Evolutionary conservation across 495 filamentous ascomycete genomes (phyloP).

Genomic region (Neurospora terricola): DNA sequence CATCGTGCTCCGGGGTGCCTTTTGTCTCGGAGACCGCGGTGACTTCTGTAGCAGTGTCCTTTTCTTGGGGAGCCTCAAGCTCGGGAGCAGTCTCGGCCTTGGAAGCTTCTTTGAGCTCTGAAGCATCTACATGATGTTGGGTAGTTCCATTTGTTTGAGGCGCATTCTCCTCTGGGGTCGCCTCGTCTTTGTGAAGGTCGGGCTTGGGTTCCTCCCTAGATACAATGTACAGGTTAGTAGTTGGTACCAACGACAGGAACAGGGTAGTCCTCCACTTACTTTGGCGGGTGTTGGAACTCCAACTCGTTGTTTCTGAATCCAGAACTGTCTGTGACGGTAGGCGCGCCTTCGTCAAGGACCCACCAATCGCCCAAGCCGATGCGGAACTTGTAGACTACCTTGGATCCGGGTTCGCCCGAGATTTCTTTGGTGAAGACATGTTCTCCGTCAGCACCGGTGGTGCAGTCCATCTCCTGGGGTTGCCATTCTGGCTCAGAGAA

Average conservation of each 20-base stretch:
- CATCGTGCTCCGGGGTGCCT: background rate
- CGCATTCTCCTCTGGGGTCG: background rate
- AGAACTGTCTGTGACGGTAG: constrained; percentile 41
- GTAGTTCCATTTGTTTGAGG: background rate
- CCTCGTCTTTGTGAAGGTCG: background rate
- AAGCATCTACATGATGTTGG: background rate
- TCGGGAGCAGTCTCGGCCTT: background rate
- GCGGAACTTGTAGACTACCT: constrained; percentile 63
- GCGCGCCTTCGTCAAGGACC: constrained; percentile 46
- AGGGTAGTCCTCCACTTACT: background rate
- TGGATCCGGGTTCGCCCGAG: constrained; percentile 30
- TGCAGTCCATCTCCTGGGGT: constrained; percentile 47
- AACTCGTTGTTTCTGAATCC: constrained; percentile 54
- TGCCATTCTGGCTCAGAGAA: constrained; percentile 58
- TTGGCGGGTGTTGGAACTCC: constrained; percentile 20
- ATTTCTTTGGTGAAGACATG: constrained; percentile 38
- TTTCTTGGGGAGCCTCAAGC: background rate
- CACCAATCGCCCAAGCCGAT: constrained; percentile 54
- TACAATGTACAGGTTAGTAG: too few relatives aligned
- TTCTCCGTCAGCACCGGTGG: constrained; percentile 30
- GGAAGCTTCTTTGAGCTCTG: background rate
- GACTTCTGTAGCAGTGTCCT: background rate
- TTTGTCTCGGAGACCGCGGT: background rate
- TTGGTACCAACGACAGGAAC: background rate
- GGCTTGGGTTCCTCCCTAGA: background rate